phyloP scores from a whole-genome alignment of 371 early-diverging fungal species.

The Mortierella polycephala region DNA sequence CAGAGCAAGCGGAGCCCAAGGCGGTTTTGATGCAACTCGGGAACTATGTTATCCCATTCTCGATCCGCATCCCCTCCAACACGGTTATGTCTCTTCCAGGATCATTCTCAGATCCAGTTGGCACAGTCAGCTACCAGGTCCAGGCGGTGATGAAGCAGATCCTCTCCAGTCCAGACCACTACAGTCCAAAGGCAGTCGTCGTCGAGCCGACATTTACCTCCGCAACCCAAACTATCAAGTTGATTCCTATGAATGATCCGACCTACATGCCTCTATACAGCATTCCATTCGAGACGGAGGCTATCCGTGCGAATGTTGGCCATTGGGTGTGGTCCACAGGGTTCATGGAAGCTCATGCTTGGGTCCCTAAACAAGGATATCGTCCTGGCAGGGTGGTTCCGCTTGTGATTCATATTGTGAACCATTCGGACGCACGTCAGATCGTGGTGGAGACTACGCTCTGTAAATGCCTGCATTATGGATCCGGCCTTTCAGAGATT shows the following conservation, averaged over 20 bases:
- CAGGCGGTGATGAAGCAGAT: constrained; percentile 53
- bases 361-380: constrained; percentile 52
- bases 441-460: constrained; percentile 45
- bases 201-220: constrained; percentile 51
- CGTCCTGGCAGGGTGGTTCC: constrained; percentile 50
- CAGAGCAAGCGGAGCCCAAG: constrained; percentile 35
- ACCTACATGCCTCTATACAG: constrained; percentile 38
- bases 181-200: constrained; percentile 21
- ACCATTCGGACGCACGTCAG: constrained; percentile 51
- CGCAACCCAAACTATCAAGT: constrained; percentile 36
- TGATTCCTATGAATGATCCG: constrained; percentile 54
- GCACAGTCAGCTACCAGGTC: constrained; percentile 43
- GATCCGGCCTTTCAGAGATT: constrained; percentile 38
- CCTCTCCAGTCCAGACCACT: constrained; percentile 40
- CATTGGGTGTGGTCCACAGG: constrained; percentile 55
- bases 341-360: constrained; percentile 48
- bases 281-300: constrained; percentile 46
- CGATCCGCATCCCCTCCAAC: constrained; percentile 49
- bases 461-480: constrained; percentile 48
- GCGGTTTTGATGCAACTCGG: constrained; percentile 53
- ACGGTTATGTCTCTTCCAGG: constrained; percentile 47
- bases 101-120: constrained; percentile 48
- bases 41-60: constrained; percentile 54
- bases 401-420: constrained; percentile 51
- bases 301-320: constrained; percentile 43